These are phyloP conservation scores for Rutidosis leptorrhynchoides DNA, from an alignment of 129 eudicot genomes.

Conservation along the genomic window DNA sequence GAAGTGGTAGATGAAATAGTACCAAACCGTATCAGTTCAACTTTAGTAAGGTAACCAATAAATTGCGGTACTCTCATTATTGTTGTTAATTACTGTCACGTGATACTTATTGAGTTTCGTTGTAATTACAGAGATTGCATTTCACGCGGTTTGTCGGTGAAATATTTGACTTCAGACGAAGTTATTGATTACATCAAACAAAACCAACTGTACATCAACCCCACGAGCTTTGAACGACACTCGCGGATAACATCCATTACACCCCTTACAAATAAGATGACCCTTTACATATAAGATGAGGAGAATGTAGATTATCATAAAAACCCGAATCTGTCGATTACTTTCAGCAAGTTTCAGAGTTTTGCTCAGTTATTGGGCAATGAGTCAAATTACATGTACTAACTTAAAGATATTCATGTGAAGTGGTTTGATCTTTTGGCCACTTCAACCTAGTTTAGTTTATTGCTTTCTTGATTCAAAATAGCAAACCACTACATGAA, in stretches of 20 bases:
- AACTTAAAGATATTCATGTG: too few relatives aligned
- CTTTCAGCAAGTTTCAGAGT: neutral
- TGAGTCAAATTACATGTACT: neutral
- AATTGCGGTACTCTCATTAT: neutral
- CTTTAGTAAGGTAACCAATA: constrained; percentile 61
- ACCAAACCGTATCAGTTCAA: constrained; percentile 82
- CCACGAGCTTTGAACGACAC: constrained; percentile 4
- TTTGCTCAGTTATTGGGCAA: neutral
- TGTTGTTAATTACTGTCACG: neutral
- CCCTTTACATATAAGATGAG: too few relatives aligned
- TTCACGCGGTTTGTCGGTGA: constrained; percentile 72
- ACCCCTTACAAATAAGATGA: neutral
- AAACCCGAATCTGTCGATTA: neutral
- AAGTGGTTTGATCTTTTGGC: neutral
- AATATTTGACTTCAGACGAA: constrained; percentile 74
- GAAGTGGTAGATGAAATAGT: constrained; percentile 75
- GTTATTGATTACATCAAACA: constrained; percentile 68
- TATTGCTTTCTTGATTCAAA: too few relatives aligned
- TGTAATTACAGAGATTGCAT: constrained; percentile 64
- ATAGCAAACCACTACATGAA: too few relatives aligned
- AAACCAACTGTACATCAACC: constrained; percentile 43
- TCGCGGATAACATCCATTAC: neutral
- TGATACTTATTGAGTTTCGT: neutral
- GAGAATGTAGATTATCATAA: neutral
- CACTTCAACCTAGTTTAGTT: too few relatives aligned